These are phyloP conservation scores for Oropetium thomaeum DNA, from an alignment of 176 grass and related monocot species.

Conservation along the genomic window DNA sequence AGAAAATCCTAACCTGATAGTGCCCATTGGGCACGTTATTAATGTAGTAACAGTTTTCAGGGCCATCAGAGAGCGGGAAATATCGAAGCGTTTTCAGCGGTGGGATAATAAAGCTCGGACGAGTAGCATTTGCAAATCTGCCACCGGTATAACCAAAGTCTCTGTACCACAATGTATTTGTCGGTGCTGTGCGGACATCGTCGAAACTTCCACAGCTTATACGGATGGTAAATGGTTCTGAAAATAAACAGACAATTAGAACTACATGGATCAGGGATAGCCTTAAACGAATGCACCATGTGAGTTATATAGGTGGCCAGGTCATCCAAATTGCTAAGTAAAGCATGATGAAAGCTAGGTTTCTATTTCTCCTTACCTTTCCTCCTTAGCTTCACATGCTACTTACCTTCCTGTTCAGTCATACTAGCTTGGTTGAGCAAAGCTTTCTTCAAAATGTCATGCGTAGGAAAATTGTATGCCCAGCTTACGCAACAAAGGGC, in stretches of 20 bases:
- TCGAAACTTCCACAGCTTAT: constrained; percentile 97
- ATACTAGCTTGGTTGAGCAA: constrained; percentile 25
- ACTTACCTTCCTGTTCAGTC: neutral
- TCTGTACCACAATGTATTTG: constrained; percentile 88
- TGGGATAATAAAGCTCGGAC: constrained; percentile 67
- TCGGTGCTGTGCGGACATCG: constrained; percentile 68
- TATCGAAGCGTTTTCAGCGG: constrained; percentile 80
- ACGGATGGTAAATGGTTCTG: constrained; percentile 81
- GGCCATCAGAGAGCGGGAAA: constrained; percentile 90
- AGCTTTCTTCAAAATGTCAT: constrained; percentile 19
- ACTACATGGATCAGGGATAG: neutral
- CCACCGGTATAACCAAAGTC: constrained; percentile 94
- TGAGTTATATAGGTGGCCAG: neutral
- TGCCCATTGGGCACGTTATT: constrained; percentile 68
- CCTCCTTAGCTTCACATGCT: neutral
- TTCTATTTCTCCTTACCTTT: neutral
- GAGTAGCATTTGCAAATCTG: constrained; percentile 77
- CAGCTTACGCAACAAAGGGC: neutral
- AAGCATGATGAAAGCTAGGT: neutral
- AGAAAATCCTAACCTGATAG: constrained; percentile 89
- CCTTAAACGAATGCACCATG: neutral
- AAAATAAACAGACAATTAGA: constrained; percentile 38
- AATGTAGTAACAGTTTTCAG: constrained; percentile 89
- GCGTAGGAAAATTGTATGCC: neutral
- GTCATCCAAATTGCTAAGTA: constrained; percentile 8